Evolutionary conservation across 768 basidiomycete genomes (phyloP), one percentile per base, ranked within the genome.

Genomic region (Kwoniella shandongensis): DNA sequence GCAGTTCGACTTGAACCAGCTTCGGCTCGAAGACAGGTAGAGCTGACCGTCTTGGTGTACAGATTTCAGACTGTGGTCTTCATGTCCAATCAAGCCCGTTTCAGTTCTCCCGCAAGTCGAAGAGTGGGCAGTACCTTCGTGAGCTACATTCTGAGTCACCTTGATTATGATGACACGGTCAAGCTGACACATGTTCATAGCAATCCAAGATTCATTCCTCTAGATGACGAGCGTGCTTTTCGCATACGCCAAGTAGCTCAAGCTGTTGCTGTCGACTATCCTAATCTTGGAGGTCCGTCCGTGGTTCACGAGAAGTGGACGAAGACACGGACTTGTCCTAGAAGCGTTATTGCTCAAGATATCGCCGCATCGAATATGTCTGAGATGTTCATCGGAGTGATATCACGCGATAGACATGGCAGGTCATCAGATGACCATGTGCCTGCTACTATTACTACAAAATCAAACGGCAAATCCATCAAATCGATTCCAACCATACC

Each of bases 51-150:
- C 17, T 18, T 22, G 8, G 8, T 17, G 25, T 13, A 4, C 45
- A 61, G 59, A 35, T 0, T 61, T 61, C 25, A 39, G 49, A 15
- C 44, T 61, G 12, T 61, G 55, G 36, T 61, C 59, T 26, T 42
- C 54, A 13, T 55, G 54, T 46, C 59, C 59, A 13, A n/a, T 56
- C 27, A 18, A 39, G 38, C 48, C 46, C 30, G 27, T 61, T 6
- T 51, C 26, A 23, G 38, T 61, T 1, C 20, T 30, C 2, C 4
- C 10, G 17, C 22, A 36, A 27, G 25, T 15, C 44, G 47, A 35
- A 29, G 40, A 50, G 6, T 61, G 49, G 42, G 12, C 38, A 3
- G 13, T 47, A 29, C 59, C 52, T 2, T 2, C 17, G 53, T 54
- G 23, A 51, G 53, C 40, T 38, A n/a, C 7, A 23, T 49, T 27